Percentiles rank a stretch among this genome's conserved stretches.
Evolutionary conservation across 129 eudicot genomes (phyloP).

Genomic region (Centella asiatica): DNA sequence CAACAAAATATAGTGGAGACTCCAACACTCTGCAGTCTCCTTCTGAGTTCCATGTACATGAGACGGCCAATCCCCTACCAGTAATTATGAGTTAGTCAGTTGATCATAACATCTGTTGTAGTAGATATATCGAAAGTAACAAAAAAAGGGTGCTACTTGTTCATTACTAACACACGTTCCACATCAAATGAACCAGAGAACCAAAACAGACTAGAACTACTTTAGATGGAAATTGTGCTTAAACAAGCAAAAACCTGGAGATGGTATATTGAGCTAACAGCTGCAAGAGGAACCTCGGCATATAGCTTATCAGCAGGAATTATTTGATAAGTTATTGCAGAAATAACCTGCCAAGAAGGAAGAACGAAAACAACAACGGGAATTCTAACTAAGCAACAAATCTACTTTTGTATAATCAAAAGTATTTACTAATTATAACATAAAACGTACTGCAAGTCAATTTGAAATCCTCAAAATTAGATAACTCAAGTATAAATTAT

Average conservation of each 20-base stretch:
- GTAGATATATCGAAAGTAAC: too few species aligned
- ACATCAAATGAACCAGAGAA: not conserved
- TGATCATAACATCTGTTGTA: not conserved
- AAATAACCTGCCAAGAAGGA: conserved; percentile 40
- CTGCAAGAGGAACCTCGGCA: conserved; percentile 90
- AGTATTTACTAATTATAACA: not conserved
- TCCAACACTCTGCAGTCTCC: conserved; percentile 71
- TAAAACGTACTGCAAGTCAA: too few species aligned
- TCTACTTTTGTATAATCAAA: not conserved
- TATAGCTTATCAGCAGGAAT: conserved; percentile 68
- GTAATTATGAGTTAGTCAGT: not conserved
- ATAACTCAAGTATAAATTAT: not conserved
- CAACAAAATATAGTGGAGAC: conserved; percentile 67
- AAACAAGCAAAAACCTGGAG: conserved; percentile 46
- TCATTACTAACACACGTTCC: not conserved
- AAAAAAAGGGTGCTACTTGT: too few species aligned
- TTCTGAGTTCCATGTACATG: conserved; percentile 58
- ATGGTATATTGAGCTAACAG: conserved; percentile 59
- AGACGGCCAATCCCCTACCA: conserved; percentile 67
- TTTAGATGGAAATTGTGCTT: conserved; percentile 1
- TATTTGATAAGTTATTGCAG: conserved; percentile 77
- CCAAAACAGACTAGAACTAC: not conserved
- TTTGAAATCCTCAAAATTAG: too few species aligned
- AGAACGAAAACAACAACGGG: not conserved
- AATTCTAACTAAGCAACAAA: not conserved